Percentiles rank a stretch among this genome's conserved stretches.
These are phyloP conservation scores for Aspergillaceae sp. DNA, from an alignment of 2,329 filamentous ascomycete genomes.

Conservation along the genomic window DNA sequence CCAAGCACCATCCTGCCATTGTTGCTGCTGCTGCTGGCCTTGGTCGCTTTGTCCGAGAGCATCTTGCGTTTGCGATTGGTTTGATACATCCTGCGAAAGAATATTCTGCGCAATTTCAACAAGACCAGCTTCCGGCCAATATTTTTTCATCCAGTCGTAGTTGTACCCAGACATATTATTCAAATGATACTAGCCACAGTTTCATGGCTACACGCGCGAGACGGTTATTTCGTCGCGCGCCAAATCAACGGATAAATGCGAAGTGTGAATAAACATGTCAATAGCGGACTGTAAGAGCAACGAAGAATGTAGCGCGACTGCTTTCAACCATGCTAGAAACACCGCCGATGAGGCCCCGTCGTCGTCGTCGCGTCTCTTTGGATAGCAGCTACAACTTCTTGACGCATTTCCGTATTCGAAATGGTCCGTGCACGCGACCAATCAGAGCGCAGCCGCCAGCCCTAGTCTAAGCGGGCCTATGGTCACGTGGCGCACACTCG, in stretches of 20 bases:
- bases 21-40: not conserved
- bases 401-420: too few relatives aligned
- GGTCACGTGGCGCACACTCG: constrained; percentile 25
- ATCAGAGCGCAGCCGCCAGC: constrained; percentile 5
- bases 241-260: not conserved
- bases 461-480: constrained; percentile 11
- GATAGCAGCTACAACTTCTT: too few relatives aligned
- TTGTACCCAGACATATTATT: not conserved
- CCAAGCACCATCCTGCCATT: too few relatives aligned
- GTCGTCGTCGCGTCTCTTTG: too few relatives aligned
- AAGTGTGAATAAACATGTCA: too few relatives aligned
- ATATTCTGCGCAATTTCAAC: not conserved
- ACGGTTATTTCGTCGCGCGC: not conserved
- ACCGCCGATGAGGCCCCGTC: too few relatives aligned
- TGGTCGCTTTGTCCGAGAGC: not conserved
- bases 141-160: not conserved
- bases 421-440: constrained; percentile 4
- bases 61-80: not conserved
- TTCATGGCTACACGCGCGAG: not conserved
- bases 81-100: too few relatives aligned
- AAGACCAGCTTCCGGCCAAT: not conserved
- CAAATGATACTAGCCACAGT: not conserved
- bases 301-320: not conserved
- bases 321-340: too few relatives aligned
- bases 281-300: too few relatives aligned